A percentile compares a stretch with the other conserved stretches of the same genome.
phyloP scores from a whole-genome alignment of 164 flowering plant genomes.

The Hamamelis virginiana region DNA sequence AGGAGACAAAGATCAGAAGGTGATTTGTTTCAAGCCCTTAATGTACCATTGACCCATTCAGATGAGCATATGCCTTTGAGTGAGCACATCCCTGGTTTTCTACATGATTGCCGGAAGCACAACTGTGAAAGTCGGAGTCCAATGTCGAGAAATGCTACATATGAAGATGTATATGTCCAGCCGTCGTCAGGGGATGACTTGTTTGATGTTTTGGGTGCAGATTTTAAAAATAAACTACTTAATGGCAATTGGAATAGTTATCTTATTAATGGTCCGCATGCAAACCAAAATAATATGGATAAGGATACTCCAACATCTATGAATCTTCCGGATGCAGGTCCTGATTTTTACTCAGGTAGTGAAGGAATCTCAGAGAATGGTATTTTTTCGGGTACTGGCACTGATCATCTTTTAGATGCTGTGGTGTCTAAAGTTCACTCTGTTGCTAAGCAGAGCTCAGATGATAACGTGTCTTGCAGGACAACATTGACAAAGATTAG shows the following conservation, averaged over 20 bases:
- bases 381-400: conserved; percentile 35
- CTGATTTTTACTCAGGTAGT: conserved; percentile 27
- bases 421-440: conserved; percentile 65
- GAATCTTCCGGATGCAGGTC: conserved; percentile 18
- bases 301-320: conserved; percentile 26
- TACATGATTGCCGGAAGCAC: conserved; percentile 21
- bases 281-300: conserved; percentile 10
- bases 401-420: conserved; percentile 83
- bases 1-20: conserved; percentile 23
- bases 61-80: conserved; percentile 17
- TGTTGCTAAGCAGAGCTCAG: conserved; percentile 42
- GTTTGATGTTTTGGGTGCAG: conserved; percentile 66
- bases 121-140: conserved; percentile 10
- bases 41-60: conserved; percentile 15
- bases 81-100: conserved; percentile 18
- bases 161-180: conserved; percentile 25
- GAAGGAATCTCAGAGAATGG: conserved; percentile 47
- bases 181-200: conserved; percentile 58
- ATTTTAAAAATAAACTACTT: conserved; percentile 44
- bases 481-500: conserved; percentile 53
- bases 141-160: conserved; percentile 8
- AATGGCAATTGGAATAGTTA: conserved; percentile 27
- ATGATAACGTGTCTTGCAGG: conserved; percentile 56
- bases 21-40: conserved; percentile 36
- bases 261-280: conserved; percentile 13